phyloP scores from a whole-genome alignment of 2,329 filamentous ascomycete genomes.

The Aspergillus tanneri region DNA sequence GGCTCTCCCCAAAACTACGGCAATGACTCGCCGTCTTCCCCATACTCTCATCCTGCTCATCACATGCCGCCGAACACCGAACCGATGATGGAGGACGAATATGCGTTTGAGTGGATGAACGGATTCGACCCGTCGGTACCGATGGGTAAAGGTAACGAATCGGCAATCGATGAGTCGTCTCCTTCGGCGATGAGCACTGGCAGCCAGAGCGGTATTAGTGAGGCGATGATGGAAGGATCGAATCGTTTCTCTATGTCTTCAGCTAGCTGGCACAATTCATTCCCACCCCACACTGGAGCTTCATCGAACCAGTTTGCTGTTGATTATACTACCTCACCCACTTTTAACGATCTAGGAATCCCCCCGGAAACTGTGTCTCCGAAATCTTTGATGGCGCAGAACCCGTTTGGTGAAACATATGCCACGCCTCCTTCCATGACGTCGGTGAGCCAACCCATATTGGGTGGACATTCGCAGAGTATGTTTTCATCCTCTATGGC shows the following conservation, averaged over 20 bases:
- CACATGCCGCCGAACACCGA: constrained; percentile 56
- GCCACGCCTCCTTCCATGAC: constrained; percentile 74
- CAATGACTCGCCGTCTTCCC: constrained; percentile 41
- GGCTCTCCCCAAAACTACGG: constrained; percentile 64
- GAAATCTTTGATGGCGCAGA: constrained; percentile 70
- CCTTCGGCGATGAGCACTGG: constrained; percentile 94
- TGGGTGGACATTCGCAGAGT: constrained; percentile 62
- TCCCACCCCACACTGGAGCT: constrained; percentile 69
- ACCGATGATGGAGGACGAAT: constrained; percentile 64
- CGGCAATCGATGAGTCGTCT: constrained; percentile 86
- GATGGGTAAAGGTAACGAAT: constrained; percentile 69
- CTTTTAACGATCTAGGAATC: constrained; percentile 73
- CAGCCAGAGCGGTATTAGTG: constrained; percentile 76
- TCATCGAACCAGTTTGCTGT: constrained; percentile 67
- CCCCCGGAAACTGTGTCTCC: constrained; percentile 72
- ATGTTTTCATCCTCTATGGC: constrained; percentile 49
- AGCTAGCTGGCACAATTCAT: constrained; percentile 65
- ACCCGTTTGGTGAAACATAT: constrained; percentile 68
- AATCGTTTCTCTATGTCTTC: constrained; percentile 60
- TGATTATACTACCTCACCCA: constrained; percentile 69
- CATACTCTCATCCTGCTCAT: constrained; percentile 48
- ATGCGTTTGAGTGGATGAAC: constrained; percentile 79
- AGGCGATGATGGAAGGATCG: constrained; percentile 80
- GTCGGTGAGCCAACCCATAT: constrained; percentile 69
- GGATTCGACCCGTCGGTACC: constrained; percentile 77